Percentiles rank a stretch among this genome's conserved stretches.
These are phyloP conservation scores for Aspergillus ruber DNA, from an alignment of 2,329 filamentous ascomycete species.

Conservation along the genomic window DNA sequence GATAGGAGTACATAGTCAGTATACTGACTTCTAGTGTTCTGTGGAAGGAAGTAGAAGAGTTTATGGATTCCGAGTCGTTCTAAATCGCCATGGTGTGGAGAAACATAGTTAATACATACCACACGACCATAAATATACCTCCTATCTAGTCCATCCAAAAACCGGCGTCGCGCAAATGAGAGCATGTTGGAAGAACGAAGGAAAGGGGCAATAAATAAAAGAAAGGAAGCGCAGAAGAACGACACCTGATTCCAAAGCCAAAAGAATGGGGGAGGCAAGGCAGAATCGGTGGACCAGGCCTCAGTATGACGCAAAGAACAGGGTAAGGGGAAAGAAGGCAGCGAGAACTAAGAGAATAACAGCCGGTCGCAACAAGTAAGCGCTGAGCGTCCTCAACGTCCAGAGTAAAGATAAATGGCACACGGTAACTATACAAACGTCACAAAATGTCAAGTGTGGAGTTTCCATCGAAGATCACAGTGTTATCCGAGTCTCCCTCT, in stretches of 20 bases:
- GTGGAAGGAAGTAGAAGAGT: too few relatives aligned
- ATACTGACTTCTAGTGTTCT: too few relatives aligned
- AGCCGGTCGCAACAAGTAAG: too few relatives aligned
- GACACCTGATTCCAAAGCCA: neutral
- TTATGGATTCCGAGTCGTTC: neutral
- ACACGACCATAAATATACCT: constrained; percentile 43
- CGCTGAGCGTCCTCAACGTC: too few relatives aligned
- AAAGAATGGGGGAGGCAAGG: constrained; percentile 16
- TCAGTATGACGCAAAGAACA: constrained; percentile 35
- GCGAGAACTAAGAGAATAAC: neutral
- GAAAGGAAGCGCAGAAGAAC: neutral
- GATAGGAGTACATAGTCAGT: constrained; percentile 3
- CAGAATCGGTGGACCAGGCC: constrained; percentile 13
- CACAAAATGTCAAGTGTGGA: too few relatives aligned
- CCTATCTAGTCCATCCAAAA: constrained; percentile 40
- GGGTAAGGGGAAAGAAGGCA: neutral
- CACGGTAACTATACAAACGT: too few relatives aligned
- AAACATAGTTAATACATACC: constrained; percentile 26
- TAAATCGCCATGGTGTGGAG: neutral
- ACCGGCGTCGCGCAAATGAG: constrained; percentile 32
- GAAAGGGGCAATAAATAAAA: constrained; percentile 8
- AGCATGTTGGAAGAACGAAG: constrained; percentile 32
- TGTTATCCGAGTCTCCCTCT: too few relatives aligned
- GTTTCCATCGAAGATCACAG: too few relatives aligned
- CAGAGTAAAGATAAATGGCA: too few relatives aligned